Base-by-base conservation (phyloP, 176 grass and related monocot species). In the sorghum (Sorghum bicolor) region DNA sequence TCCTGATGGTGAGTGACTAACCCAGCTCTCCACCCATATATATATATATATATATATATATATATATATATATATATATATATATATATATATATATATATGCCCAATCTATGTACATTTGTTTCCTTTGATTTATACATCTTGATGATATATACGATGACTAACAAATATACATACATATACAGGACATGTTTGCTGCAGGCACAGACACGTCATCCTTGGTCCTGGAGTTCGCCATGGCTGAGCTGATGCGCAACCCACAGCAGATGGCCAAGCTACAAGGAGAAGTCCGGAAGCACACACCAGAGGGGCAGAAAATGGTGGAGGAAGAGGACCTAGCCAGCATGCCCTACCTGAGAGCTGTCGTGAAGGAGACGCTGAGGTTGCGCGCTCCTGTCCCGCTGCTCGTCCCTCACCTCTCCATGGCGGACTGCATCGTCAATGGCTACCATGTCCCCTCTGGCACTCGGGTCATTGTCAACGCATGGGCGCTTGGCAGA, bases 181-280 rank as follows among this genome's bases (percentile, higher is more conserved):
- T 43, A 43, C 40, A 43, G 40, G 40, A 43, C 40, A 12, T 43
- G 40, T 89, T 89, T 25, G 25, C 12, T 22, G 90, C 66, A 7
- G 90, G 90, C 52, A 88, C 78, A 7, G 85, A 90, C 37, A 88
- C 88, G 8, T 80, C 85, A 8, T 83, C 71, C 22, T 37, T 84
- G 15, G 77, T 80, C 50, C 82, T 93, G 1, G 91, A 88, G 22
- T 36, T 83, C 39, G 88, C 78, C 15, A 90, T 90, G 88, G 78
- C 74, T 0, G 88, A 90, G 68, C 91, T 93, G 0, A 74, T 80
- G 63, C 69, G 64, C 45, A 39, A 92, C 58, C 81, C 73, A 2
- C 24, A 38, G 1, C 40, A 40, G 2, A 88, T 86, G 88, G 29
- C 14, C 38, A 94, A 86, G 68, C 70, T 89, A 29, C 88, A 94